A percentile compares a stretch with the other conserved stretches of the same genome.
Evolutionary conservation across 305 asterid species (phyloP).

Genomic region (Fraxinus platypoda): DNA sequence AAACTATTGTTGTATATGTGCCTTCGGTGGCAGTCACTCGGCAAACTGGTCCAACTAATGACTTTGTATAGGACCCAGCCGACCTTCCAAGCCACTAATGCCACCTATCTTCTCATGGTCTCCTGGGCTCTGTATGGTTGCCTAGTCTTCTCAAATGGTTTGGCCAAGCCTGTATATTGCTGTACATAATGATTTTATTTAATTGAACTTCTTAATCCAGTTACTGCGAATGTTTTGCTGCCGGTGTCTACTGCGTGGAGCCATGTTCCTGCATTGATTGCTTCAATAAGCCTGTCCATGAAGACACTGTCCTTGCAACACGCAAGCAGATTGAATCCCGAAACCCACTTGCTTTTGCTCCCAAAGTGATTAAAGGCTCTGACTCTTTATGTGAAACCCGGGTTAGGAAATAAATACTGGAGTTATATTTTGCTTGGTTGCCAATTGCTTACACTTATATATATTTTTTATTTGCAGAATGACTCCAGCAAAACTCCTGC

Average conservation of each 20-base stretch:
- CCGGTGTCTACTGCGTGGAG: constrained; percentile 91
- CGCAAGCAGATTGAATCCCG: constrained; percentile 93
- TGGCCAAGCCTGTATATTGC: neutral
- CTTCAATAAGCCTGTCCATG: constrained; percentile 85
- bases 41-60: neutral
- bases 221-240: constrained; percentile 97
- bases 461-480: constrained; percentile 43
- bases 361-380: constrained; percentile 73
- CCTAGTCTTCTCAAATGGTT: neutral
- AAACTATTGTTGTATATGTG: neutral
- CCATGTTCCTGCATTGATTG: constrained; percentile 95
- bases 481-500: constrained; percentile 89
- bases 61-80: neutral
- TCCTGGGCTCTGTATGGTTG: neutral
- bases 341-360: constrained; percentile 96
- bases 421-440: constrained; percentile 1
- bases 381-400: constrained; percentile 48
- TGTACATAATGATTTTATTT: neutral
- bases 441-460: neutral
- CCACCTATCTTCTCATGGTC: neutral
- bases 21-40: neutral
- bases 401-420: constrained; percentile 34
- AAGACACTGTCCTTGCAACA: constrained; percentile 85
- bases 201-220: constrained; percentile 39
- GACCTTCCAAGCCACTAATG: neutral